Conservation (phyloP, 495 filamentous ascomycete species). For the Aspergillus coremiiformis region DNA sequence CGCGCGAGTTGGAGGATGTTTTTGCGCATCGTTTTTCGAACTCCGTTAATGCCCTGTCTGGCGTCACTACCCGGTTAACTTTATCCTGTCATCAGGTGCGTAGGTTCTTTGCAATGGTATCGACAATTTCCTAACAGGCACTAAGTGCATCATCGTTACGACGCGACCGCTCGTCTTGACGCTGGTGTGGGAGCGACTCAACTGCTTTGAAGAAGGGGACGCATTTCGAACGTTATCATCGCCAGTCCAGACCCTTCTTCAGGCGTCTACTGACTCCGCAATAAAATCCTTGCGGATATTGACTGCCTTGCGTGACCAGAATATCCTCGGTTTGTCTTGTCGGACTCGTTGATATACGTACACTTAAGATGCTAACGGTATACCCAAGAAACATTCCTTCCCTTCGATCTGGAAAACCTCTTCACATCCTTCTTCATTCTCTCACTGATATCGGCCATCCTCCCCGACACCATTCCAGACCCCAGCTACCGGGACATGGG, state of each 20-base stretch:
- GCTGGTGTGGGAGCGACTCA: conserved; percentile 20
- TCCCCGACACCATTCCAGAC: conserved; percentile 17
- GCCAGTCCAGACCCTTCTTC: conserved; percentile 20
- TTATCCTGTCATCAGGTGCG: conserved; percentile 26
- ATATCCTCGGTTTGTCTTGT: conserved; percentile 20
- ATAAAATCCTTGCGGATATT: conserved; percentile 22
- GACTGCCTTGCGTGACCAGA: conserved; percentile 20
- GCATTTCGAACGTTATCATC: conserved; percentile 12
- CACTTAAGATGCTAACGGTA: neutral
- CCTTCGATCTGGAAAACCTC: conserved; percentile 27
- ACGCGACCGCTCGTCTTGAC: conserved; percentile 26
- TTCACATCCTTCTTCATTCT: conserved; percentile 24
- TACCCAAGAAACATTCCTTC: conserved; percentile 25
- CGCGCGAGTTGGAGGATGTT: conserved; percentile 22
- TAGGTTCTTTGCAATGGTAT: neutral
- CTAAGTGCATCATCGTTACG: conserved; percentile 26
- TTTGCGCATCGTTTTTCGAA: conserved; percentile 22
- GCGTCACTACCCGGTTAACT: conserved; percentile 25
- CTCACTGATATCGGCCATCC: conserved; percentile 18
- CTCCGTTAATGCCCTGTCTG: conserved; percentile 20
- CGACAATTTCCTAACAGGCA: neutral
- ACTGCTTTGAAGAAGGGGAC: conserved; percentile 14
- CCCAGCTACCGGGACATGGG: conserved; percentile 19
- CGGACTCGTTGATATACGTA: too few species aligned
- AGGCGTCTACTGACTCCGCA: conserved; percentile 23